Evolutionary conservation across 192 early-diverging fungal species (phyloP).

Genomic region (Coemansia sp.): DNA sequence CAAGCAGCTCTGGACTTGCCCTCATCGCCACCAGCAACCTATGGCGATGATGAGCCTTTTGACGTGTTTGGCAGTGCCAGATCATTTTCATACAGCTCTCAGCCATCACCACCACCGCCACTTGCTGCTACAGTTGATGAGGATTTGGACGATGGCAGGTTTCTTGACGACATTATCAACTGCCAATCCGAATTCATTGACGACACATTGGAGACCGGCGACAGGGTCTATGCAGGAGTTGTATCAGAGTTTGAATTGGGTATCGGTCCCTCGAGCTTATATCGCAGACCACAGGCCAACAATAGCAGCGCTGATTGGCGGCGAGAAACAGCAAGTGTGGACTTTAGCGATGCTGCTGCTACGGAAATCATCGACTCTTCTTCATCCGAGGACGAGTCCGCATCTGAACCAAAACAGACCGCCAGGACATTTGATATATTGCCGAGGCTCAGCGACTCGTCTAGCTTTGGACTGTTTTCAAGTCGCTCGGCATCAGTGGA

Average conservation of each 20-base stretch:
- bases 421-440: not conserved
- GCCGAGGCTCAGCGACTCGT: not conserved
- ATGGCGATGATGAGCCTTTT: not conserved
- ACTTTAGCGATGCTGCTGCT: constrained; percentile 20
- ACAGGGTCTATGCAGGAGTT: not conserved
- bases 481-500: constrained; percentile 2
- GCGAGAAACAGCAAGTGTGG: not conserved
- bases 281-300: not conserved
- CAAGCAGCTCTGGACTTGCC: constrained; percentile 37
- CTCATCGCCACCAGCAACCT: constrained; percentile 31
- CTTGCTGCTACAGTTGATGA: not conserved
- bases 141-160: constrained; percentile 12
- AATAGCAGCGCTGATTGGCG: not conserved
- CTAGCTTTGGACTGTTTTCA: constrained; percentile 1
- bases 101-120: not conserved
- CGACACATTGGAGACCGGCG: not conserved
- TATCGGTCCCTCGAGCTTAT: not conserved
- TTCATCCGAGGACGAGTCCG: constrained; percentile 7
- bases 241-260: constrained; percentile 3
- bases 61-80: not conserved
- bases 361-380: constrained; percentile 35
- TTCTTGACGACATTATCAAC: constrained; percentile 16
- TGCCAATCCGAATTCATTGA: not conserved
- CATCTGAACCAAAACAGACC: not conserved
- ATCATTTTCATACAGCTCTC: not conserved